Conservation (phyloP, 2,329 filamentous ascomycete genomes). For the Exophiala sp. region DNA sequence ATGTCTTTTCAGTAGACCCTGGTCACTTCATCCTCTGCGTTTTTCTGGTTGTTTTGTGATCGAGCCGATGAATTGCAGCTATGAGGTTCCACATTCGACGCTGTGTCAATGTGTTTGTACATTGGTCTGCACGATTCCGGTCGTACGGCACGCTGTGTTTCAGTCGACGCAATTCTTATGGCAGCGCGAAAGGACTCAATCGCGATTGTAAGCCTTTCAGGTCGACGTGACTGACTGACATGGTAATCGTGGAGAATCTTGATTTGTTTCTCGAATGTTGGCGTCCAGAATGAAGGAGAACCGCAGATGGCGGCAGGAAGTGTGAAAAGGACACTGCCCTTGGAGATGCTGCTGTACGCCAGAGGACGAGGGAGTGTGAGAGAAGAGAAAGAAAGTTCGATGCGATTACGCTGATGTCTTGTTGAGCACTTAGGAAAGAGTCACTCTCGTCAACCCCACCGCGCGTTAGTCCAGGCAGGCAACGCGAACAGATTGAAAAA, state of each 20-base stretch:
- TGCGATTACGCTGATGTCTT: constrained; percentile 15
- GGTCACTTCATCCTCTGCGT: constrained; percentile 8
- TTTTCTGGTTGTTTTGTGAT: constrained; percentile 2
- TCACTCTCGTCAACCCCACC: constrained; percentile 18
- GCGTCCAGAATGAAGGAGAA: constrained; percentile 18
- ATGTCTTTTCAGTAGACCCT: constrained; percentile 7
- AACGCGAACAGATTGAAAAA: constrained; percentile 7
- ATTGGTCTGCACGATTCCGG: constrained; percentile 14
- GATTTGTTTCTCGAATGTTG: constrained; percentile 17
- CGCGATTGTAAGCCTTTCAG: constrained; percentile 3
- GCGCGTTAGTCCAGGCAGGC: constrained; percentile 15
- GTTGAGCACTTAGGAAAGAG: constrained; percentile 8
- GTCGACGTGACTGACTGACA: constrained; percentile 9
- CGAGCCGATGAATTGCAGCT: constrained; percentile 2
- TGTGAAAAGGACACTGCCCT: neutral
- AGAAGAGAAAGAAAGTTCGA: constrained; percentile 7
- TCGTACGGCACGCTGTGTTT: constrained; percentile 12
- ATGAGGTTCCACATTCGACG: constrained; percentile 12
- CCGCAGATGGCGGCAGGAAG: constrained; percentile 8
- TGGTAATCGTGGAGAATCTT: constrained; percentile 16
- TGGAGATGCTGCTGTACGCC: neutral
- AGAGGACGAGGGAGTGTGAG: neutral
- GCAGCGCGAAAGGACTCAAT: constrained; percentile 5
- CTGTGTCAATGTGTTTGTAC: constrained; percentile 13
- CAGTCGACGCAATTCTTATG: neutral